A percentile compares a stretch with the other conserved stretches of the same genome.
These are phyloP conservation scores for Mrakia blollopis DNA, from an alignment of 768 basidiomycete genomes.

Conservation along the genomic window DNA sequence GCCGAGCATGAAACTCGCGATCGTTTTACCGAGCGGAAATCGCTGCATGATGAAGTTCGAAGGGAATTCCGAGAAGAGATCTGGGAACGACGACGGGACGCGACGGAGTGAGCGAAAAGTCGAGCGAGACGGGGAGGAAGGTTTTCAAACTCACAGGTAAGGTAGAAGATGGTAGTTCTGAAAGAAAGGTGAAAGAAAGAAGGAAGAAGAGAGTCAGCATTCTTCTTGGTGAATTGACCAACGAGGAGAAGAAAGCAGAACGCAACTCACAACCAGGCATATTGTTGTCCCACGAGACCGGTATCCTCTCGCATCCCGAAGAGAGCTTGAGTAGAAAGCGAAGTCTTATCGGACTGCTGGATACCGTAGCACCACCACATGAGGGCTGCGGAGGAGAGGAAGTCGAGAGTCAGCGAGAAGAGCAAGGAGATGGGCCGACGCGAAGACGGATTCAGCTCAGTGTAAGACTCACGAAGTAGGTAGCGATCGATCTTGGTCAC, in stretches of 20 bases:
- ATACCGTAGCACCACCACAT: constrained; percentile 40
- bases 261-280: neutral
- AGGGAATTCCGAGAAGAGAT: constrained; percentile 36
- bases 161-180: constrained; percentile 27
- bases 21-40: constrained; percentile 15
- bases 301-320: constrained; percentile 20
- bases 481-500: constrained; percentile 29
- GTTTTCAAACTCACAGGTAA: constrained; percentile 29
- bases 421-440: neutral
- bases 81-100: constrained; percentile 31
- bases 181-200: neutral
- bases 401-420: neutral
- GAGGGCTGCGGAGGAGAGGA: neutral
- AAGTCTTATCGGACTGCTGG: constrained; percentile 38
- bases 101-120: neutral
- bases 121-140: neutral
- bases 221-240: neutral
- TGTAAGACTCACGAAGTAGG: neutral
- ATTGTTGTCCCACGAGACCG: constrained; percentile 13
- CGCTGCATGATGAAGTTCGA: constrained; percentile 35
- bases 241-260: neutral
- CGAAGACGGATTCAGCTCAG: too few relatives aligned
- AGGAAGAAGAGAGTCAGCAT: neutral
- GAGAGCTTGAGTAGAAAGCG: constrained; percentile 13
- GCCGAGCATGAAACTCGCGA: constrained; percentile 16